Evolutionary conservation across 495 filamentous ascomycete genomes (phyloP).

Genomic region (Collariella sp.): DNA sequence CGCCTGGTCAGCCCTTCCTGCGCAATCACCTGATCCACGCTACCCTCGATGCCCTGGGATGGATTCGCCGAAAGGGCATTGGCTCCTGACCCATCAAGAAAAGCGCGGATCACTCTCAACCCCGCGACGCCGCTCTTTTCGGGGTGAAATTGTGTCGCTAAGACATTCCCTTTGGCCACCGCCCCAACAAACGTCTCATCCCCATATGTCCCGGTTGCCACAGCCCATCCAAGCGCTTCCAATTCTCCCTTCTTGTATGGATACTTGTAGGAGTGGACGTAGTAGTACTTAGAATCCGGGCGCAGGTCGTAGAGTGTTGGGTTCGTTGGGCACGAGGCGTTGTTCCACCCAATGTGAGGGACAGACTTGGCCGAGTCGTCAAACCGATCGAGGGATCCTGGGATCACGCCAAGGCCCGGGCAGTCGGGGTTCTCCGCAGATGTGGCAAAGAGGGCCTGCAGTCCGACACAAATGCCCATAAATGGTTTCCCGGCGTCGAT

Average conservation of each 20-base stretch:
- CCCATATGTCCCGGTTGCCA: slow-evolving; percentile 82
- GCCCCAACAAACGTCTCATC: slow-evolving; percentile 88
- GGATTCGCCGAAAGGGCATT: slow-evolving; percentile 26
- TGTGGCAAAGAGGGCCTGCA: slow-evolving; percentile 81
- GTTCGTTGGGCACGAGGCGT: slow-evolving; percentile 47
- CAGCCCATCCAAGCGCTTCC: slow-evolving; percentile 73
- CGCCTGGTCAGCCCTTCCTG: slow-evolving; percentile 70
- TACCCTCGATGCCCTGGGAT: not conserved
- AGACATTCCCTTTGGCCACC: slow-evolving; percentile 69
- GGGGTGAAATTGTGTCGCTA: slow-evolving; percentile 94
- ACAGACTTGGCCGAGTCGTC: slow-evolving; percentile 72
- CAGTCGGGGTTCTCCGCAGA: slow-evolving; percentile 68
- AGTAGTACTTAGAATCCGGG: slow-evolving; percentile 89
- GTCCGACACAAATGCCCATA: slow-evolving; percentile 93
- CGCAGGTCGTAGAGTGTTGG: slow-evolving; percentile 63
- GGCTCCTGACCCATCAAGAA: slow-evolving; percentile 59
- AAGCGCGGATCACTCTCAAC: slow-evolving; percentile 72
- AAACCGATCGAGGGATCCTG: slow-evolving; percentile 65
- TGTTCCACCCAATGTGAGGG: slow-evolving; percentile 98
- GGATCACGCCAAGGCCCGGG: slow-evolving; percentile 66
- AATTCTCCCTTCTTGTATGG: slow-evolving; percentile 62
- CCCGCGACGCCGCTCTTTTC: slow-evolving; percentile 94
- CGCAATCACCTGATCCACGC: slow-evolving; percentile 8
- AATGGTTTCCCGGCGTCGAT: slow-evolving; percentile 86
- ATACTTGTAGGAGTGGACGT: slow-evolving; percentile 90